Conservation (phyloP, 768 basidiomycete species). For the Leccinum rimulosum region DNA sequence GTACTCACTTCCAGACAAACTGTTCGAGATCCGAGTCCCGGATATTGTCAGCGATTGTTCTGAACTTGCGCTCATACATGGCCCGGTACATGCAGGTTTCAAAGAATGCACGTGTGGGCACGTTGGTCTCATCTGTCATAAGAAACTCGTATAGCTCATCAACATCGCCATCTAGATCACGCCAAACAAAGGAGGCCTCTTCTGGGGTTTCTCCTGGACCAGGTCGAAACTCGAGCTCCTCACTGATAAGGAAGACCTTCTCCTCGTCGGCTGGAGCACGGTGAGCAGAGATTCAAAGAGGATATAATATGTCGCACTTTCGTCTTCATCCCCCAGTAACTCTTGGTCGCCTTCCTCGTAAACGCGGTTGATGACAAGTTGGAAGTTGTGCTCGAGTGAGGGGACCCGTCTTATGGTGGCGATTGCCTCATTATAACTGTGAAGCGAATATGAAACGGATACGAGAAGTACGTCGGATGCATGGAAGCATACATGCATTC, state of each 20-base stretch:
- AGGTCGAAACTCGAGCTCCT: slow-evolving; percentile 83
- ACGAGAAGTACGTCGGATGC: background rate
- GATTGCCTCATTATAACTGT: slow-evolving; percentile 93
- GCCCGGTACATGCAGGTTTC: slow-evolving; percentile 94
- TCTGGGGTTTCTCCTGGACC: slow-evolving; percentile 68
- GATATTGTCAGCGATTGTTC: slow-evolving; percentile 63
- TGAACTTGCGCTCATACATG: slow-evolving; percentile 94
- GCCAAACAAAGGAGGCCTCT: slow-evolving; percentile 85
- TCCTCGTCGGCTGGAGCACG: slow-evolving; percentile 80
- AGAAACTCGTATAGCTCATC: slow-evolving; percentile 96
- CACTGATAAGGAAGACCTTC: slow-evolving; percentile 85
- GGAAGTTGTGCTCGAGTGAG: slow-evolving; percentile 73
- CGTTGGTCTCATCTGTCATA: slow-evolving; percentile 68
- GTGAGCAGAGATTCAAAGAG: slow-evolving; percentile 4
- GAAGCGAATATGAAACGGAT: slow-evolving; percentile 1
- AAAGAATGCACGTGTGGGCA: slow-evolving; percentile 81
- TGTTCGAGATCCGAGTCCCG: slow-evolving; percentile 68
- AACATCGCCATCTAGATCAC: slow-evolving; percentile 85
- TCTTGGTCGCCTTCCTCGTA: slow-evolving; percentile 98
- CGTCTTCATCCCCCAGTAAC: slow-evolving; percentile 89
- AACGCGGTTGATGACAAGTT: slow-evolving; percentile 93
- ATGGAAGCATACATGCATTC: slow-evolving; percentile 86
- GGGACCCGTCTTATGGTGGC: slow-evolving; percentile 87
- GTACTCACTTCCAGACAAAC: slow-evolving; percentile 77
- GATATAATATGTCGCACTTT: slow-evolving; percentile 50